phyloP scores from a whole-genome alignment of 768 basidiomycete species.

The Termitomyces titanicus region DNA sequence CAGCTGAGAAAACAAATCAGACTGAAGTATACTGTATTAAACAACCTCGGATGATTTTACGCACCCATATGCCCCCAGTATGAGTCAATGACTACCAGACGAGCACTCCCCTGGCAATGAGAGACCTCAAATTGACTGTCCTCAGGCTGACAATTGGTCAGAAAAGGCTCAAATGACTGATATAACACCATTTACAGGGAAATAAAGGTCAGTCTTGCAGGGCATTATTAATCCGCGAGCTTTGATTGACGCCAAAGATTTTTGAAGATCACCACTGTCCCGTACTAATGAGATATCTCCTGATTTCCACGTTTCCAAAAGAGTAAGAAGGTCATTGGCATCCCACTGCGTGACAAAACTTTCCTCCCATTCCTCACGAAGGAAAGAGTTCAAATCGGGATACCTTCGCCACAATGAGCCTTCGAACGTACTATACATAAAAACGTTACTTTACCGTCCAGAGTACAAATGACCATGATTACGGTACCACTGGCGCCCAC shows the following conservation, averaged over 20 bases:
- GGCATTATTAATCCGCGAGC: constrained; percentile 57
- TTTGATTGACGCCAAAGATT: constrained; percentile 38
- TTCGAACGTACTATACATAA: not conserved
- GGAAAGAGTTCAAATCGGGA: constrained; percentile 43
- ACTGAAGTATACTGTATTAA: no score
- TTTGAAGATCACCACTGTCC: constrained; percentile 39
- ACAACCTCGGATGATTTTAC: constrained; percentile 7
- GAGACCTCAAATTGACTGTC: constrained; percentile 49
- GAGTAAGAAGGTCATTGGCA: constrained; percentile 49
- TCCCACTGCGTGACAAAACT: constrained; percentile 43
- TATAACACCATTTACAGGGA: constrained; percentile 33
- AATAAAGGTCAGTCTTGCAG: constrained; percentile 56
- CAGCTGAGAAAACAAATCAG: constrained; percentile 27
- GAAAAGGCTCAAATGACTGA: not conserved
- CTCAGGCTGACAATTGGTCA: constrained; percentile 37
- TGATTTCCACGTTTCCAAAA: constrained; percentile 47
- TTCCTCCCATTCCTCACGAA: constrained; percentile 50
- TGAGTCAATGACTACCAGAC: constrained; percentile 49
- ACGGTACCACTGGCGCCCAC: constrained; percentile 47
- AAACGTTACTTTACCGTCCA: constrained; percentile 29
- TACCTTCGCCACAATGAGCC: constrained; percentile 27
- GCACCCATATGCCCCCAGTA: constrained; percentile 57
- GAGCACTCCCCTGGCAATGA: constrained; percentile 34
- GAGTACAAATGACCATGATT: constrained; percentile 39
- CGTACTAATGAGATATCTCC: constrained; percentile 45